A percentile compares a stretch with the other conserved stretches of the same genome.
phyloP scores from a whole-genome alignment of 345 rosid genomes.

The Gossypium anomalum region DNA sequence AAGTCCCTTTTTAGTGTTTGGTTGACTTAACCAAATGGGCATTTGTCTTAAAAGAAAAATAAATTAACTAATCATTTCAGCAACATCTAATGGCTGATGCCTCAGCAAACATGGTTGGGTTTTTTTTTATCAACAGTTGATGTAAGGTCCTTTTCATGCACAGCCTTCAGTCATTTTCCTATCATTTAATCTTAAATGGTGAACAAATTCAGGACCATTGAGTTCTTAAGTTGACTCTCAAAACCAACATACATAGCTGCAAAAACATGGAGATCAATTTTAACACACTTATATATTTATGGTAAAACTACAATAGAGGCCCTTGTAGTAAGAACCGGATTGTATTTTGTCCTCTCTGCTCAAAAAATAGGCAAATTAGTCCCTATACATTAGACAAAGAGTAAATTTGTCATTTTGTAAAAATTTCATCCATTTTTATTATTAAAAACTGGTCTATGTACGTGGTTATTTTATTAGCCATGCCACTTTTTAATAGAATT shows the following conservation, averaged over 20 bases:
- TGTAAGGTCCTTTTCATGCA: constrained; percentile 1
- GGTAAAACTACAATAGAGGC: too few species aligned
- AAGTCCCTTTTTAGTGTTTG: not conserved
- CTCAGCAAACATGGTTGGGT: not conserved
- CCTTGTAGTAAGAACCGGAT: too few species aligned
- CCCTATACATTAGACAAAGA: too few species aligned
- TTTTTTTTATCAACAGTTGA: not conserved
- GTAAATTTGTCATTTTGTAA: too few species aligned
- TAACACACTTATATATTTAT: not conserved
- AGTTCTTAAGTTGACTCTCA: constrained; percentile 4
- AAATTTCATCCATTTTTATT: too few species aligned
- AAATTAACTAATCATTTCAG: constrained; percentile 1
- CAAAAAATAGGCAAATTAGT: too few species aligned
- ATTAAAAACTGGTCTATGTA: too few species aligned
- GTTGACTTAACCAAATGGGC: constrained; percentile 10
- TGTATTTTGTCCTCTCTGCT: too few species aligned
- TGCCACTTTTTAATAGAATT: too few species aligned
- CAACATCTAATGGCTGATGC: constrained; percentile 6
- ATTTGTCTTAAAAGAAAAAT: not conserved
- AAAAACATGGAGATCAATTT: not conserved
- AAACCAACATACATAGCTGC: not conserved
- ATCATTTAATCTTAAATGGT: not conserved
- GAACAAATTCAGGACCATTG: not conserved
- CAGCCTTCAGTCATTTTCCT: not conserved
- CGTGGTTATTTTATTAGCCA: too few species aligned